Conservation (phyloP, 2,329 filamentous ascomycete species). For the Gnomoniopsis smithogilvyi region DNA sequence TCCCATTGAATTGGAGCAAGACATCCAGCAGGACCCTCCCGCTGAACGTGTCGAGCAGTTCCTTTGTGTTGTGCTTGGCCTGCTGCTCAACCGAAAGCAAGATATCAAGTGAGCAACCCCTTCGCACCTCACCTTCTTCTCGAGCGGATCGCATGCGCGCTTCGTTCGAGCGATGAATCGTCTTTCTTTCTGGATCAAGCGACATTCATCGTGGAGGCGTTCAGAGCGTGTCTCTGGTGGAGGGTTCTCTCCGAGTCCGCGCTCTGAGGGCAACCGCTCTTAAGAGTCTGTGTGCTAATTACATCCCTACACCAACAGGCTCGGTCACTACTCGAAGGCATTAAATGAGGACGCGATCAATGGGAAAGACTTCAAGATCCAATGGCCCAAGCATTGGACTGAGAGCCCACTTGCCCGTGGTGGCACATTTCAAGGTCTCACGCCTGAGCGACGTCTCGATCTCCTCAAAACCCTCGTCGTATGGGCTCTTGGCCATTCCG, state of each 20-base stretch:
- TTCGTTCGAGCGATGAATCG: not conserved
- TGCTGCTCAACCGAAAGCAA: conserved; percentile 95
- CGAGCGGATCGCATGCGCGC: not conserved
- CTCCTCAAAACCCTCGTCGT: conserved; percentile 79
- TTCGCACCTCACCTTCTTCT: not conserved
- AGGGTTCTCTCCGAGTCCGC: not conserved
- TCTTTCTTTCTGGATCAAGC: not conserved
- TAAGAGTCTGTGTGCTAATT: conserved; percentile 19
- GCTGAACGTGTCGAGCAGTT: conserved; percentile 84
- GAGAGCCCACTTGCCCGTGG: conserved; percentile 80
- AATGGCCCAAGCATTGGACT: conserved; percentile 87
- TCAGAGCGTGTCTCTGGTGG: not conserved
- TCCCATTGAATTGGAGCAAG: conserved; percentile 90
- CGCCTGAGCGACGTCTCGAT: conserved; percentile 75
- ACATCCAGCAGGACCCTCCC: conserved; percentile 72
- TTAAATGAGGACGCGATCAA: conserved; percentile 83
- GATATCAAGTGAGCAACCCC: conserved; percentile 79
- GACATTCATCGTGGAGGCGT: not conserved
- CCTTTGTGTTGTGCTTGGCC: conserved; percentile 80
- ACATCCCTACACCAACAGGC: conserved; percentile 47
- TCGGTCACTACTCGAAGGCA: conserved; percentile 88
- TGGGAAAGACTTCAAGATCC: conserved; percentile 63
- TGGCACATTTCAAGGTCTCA: conserved; percentile 78
- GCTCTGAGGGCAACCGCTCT: not conserved
- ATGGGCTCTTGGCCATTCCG: conserved; percentile 88